Conservation (phyloP, 2,329 filamentous ascomycete genomes). For the Colletotrichum gigasporum region DNA sequence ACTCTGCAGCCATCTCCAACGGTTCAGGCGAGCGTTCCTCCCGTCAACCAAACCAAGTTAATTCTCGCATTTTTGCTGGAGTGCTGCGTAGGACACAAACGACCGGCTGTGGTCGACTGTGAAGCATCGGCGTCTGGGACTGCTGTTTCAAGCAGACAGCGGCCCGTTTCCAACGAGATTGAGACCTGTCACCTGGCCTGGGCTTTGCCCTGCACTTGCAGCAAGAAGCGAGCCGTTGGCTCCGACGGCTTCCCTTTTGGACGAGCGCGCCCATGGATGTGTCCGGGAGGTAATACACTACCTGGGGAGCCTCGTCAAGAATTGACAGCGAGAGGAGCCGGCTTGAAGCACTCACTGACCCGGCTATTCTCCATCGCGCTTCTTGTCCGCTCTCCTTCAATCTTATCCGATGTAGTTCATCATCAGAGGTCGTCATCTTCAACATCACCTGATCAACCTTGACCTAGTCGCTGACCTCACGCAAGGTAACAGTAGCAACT, state of each 20-base stretch:
- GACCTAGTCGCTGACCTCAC: not conserved
- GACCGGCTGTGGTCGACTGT: not conserved
- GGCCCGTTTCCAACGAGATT: slow-evolving; percentile 21
- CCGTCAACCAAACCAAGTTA: no score
- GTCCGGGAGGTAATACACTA: not conserved
- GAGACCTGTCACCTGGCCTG: slow-evolving; percentile 11
- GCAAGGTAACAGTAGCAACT: not conserved
- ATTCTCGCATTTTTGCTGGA: no score
- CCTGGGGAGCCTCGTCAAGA: not conserved
- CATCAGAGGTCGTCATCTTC: not conserved
- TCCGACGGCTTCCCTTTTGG: slow-evolving; percentile 1
- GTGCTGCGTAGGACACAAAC: not conserved
- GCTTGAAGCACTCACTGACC: not conserved
- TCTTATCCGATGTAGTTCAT: slow-evolving; percentile 1
- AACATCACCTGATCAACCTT: slow-evolving; percentile 17
- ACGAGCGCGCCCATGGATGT: not conserved
- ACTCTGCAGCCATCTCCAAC: not conserved
- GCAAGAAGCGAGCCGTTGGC: slow-evolving; percentile 8
- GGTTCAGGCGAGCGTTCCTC: not conserved
- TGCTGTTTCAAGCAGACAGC: slow-evolving; percentile 26
- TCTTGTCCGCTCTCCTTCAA: slow-evolving; percentile 14
- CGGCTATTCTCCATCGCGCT: not conserved
- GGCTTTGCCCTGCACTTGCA: slow-evolving; percentile 5
- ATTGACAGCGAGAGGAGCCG: not conserved
- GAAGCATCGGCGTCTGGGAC: slow-evolving; percentile 24